Conservation (phyloP, 2,329 filamentous ascomycete species). For the Cordyceps pruinosa region DNA sequence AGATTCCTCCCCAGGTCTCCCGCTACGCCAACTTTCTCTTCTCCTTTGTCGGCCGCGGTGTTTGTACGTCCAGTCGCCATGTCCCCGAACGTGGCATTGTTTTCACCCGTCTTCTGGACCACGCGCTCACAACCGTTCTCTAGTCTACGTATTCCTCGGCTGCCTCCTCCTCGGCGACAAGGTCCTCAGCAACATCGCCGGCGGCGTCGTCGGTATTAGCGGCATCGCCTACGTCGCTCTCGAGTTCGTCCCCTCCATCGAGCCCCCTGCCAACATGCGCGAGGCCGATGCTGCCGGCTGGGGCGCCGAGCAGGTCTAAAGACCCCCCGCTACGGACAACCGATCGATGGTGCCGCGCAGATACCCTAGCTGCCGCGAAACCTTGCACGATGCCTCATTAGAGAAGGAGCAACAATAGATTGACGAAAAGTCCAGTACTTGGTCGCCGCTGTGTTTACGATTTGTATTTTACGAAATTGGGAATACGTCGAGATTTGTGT, state of each 20-base stretch:
- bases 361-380: background rate
- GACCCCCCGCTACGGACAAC: background rate
- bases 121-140: conserved; percentile 8
- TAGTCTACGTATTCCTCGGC: conserved; percentile 95
- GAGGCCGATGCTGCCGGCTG: conserved; percentile 63
- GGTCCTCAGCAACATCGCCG: conserved; percentile 66
- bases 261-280: conserved; percentile 76
- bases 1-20: conserved; percentile 86
- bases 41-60: conserved; percentile 89
- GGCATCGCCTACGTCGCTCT: conserved; percentile 72
- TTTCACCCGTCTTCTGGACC: no score
- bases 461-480: background rate
- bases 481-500: background rate
- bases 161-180: conserved; percentile 68
- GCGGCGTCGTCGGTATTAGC: conserved; percentile 67
- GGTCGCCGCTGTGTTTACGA: background rate
- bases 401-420: background rate
- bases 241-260: conserved; percentile 72
- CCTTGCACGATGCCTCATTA: background rate
- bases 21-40: conserved; percentile 97
- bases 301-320: conserved; percentile 70
- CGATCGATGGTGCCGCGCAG: background rate
- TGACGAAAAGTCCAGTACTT: background rate
- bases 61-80: conserved; percentile 60
- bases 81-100: background rate